phyloP scores from a whole-genome alignment of 2,329 filamentous ascomycete genomes.

The Penicillium sp. region DNA sequence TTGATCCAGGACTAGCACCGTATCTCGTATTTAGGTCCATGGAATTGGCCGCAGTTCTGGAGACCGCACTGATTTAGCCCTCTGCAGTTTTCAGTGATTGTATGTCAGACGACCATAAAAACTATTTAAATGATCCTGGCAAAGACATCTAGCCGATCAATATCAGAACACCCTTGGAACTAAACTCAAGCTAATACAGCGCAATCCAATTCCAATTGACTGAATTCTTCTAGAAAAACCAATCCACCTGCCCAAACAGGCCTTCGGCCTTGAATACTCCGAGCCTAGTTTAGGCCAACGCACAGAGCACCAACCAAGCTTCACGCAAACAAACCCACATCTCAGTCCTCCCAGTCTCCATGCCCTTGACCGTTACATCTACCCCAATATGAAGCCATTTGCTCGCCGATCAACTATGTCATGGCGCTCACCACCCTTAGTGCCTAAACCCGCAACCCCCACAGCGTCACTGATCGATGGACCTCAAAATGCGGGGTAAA shows the following conservation, averaged over 20 bases:
- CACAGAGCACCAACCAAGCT: slow-evolving; percentile 4
- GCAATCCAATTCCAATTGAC: neutral
- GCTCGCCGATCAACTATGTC: slow-evolving; percentile 8
- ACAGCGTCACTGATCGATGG: neutral
- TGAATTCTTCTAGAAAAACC: neutral
- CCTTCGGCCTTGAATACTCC: neutral
- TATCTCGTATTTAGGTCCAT: neutral
- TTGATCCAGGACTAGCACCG: neutral
- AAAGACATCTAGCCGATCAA: neutral
- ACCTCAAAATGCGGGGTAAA: slow-evolving; percentile 1
- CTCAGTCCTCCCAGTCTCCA: neutral
- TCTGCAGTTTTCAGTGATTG: neutral
- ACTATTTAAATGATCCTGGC: neutral
- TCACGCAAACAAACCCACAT: slow-evolving; percentile 3
- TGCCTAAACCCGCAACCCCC: neutral
- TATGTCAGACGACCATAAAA: no score
- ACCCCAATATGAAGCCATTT: neutral
- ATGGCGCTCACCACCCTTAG: neutral
- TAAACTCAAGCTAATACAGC: neutral
- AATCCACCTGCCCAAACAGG: neutral
- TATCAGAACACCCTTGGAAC: neutral
- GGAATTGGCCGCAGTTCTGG: neutral
- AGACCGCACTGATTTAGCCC: neutral
- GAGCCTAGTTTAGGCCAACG: neutral
- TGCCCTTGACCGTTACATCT: slow-evolving; percentile 5